A percentile compares a stretch with the other conserved stretches of the same genome.
Conservation (phyloP, 1,284 basidiomycete species). For the Phenoliferia sp. region DNA sequence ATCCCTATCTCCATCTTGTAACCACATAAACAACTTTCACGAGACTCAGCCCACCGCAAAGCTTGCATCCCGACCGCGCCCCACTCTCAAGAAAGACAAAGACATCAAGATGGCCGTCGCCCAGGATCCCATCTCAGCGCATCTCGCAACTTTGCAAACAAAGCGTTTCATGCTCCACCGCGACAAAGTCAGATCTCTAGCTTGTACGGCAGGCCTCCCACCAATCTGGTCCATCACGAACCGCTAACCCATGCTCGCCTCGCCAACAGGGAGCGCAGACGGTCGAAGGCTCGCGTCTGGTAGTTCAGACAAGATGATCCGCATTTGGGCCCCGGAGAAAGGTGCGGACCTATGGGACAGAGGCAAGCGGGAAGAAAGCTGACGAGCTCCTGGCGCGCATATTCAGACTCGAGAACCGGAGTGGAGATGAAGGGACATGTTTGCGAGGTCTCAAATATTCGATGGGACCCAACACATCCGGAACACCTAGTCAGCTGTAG, state of each 20-base stretch:
- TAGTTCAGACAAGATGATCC: conserved; percentile 13
- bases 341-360: conserved; percentile 5
- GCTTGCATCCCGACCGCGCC: neutral
- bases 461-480: conserved; percentile 28
- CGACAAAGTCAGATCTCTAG: conserved; percentile 13
- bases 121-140: neutral
- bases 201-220: conserved; percentile 19
- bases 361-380: neutral
- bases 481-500: conserved; percentile 28
- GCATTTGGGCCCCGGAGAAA: conserved; percentile 30
- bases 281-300: conserved; percentile 26
- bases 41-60: neutral
- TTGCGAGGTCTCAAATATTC: conserved; percentile 22
- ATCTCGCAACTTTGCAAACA: neutral
- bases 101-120: neutral
- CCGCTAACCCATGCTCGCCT: rapidly evolving
- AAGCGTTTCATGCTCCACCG: neutral
- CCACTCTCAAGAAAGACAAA: neutral
- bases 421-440: conserved; percentile 27
- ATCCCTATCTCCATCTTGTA: neutral
- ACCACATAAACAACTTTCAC: neutral
- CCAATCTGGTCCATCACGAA: neutral
- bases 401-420: conserved; percentile 16
- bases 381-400: neutral
- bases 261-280: conserved; percentile 28